Evolutionary conservation across 2,329 filamentous ascomycete genomes (phyloP).

Genomic region (Colletotrichum karsti): DNA sequence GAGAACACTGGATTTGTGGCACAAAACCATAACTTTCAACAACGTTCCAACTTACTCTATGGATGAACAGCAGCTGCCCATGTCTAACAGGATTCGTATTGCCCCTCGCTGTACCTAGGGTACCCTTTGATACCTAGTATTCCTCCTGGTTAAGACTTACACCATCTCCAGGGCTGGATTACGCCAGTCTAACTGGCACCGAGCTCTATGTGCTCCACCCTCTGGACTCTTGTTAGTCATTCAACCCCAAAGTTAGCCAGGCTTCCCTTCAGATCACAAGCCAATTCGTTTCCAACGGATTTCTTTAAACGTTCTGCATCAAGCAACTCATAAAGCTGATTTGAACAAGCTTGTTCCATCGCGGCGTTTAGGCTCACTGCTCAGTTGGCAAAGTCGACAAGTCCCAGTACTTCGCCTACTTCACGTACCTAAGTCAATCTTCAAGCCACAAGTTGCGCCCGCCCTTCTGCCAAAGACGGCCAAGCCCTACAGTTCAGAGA

Average conservation of each 20-base stretch:
- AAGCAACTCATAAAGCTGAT: not conserved
- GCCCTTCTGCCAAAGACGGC: not conserved
- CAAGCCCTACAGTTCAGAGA: not conserved
- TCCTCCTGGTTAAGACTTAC: constrained; percentile 6
- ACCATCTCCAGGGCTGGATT: not conserved
- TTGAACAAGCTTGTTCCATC: constrained; percentile 2
- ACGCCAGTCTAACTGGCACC: not conserved
- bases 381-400: not conserved
- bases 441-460: constrained; percentile 8
- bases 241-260: not conserved
- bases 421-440: not conserved
- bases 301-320: not conserved
- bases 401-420: constrained; percentile 17
- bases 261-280: not conserved
- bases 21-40: not conserved
- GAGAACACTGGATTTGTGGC: not conserved
- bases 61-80: not conserved
- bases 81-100: too few relatives aligned
- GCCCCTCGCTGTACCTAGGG: too few relatives aligned
- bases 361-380: not conserved
- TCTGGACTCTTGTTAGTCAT: not conserved
- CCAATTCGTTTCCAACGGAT: not conserved
- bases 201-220: constrained; percentile 4
- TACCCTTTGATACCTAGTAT: too few relatives aligned
- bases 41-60: constrained; percentile 5